These are phyloP conservation scores for Saccharomyces eubayanus DNA, from an alignment of 805 yeast genomes.

Conservation along the genomic window DNA sequence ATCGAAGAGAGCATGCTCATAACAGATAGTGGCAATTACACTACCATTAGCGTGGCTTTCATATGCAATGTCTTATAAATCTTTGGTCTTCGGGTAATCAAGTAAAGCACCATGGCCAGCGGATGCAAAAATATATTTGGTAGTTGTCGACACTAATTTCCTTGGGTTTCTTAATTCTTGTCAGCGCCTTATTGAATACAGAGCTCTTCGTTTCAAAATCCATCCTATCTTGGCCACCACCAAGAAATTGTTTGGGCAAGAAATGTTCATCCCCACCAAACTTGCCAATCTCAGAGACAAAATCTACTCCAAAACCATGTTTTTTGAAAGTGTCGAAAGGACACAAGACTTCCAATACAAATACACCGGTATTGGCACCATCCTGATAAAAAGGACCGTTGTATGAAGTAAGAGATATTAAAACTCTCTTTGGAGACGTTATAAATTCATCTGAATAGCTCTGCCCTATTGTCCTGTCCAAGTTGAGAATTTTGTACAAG, in stretches of 20 bases:
- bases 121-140: slow-evolving; percentile 49
- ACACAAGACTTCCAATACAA: slow-evolving; percentile 49
- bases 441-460: neutral
- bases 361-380: slow-evolving; percentile 55
- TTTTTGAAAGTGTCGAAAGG: slow-evolving; percentile 43
- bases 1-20: slow-evolving; percentile 56
- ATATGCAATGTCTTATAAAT: slow-evolving; percentile 39
- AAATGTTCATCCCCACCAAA: slow-evolving; percentile 56
- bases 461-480: too few relatives aligned
- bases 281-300: slow-evolving; percentile 52
- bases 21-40: slow-evolving; percentile 57
- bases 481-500: too few relatives aligned
- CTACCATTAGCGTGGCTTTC: slow-evolving; percentile 45
- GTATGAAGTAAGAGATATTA: slow-evolving; percentile 39
- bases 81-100: slow-evolving; percentile 48
- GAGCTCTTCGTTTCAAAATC: slow-evolving; percentile 34
- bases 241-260: slow-evolving; percentile 32
- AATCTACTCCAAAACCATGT: slow-evolving; percentile 45
- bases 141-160: slow-evolving; percentile 44
- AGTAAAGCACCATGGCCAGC: slow-evolving; percentile 60
- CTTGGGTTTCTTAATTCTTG: slow-evolving; percentile 38
- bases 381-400: slow-evolving; percentile 44
- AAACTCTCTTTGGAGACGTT: slow-evolving; percentile 25
- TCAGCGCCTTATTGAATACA: slow-evolving; percentile 34
- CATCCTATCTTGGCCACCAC: slow-evolving; percentile 39